Percentiles rank a stretch among this genome's conserved stretches.
These are phyloP conservation scores for Pigoraptor vietnamica DNA, from an alignment of 78 protist species.

Conservation along the genomic window DNA sequence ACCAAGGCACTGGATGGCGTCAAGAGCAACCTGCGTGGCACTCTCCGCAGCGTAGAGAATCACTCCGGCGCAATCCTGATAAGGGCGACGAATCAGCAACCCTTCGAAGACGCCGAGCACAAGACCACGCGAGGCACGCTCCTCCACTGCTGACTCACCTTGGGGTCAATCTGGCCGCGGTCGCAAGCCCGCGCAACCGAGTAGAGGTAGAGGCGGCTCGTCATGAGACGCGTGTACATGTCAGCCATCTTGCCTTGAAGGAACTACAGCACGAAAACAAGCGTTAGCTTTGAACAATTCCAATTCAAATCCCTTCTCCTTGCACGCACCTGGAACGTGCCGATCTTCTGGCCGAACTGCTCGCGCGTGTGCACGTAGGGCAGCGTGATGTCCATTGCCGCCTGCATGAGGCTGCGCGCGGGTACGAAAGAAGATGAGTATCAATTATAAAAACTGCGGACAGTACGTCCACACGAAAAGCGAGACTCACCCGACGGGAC, in stretches of 20 bases:
- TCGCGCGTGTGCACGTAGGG: conserved; percentile 78
- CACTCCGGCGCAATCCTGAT: conserved; percentile 59
- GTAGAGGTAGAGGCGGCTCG: conserved; percentile 73
- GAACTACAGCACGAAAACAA: conserved; percentile 32
- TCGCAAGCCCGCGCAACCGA: conserved; percentile 59
- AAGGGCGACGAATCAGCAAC: neutral
- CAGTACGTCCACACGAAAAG: too few species aligned
- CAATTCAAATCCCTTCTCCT: too few species aligned
- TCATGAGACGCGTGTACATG: conserved; percentile 70
- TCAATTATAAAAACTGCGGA: too few species aligned
- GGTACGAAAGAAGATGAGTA: neutral
- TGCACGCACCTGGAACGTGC: conserved; percentile 20
- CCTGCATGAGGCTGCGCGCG: conserved; percentile 53
- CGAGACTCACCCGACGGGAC: conserved; percentile 65
- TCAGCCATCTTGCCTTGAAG: conserved; percentile 91
- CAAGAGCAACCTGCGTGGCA: conserved; percentile 74
- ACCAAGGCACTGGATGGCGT: conserved; percentile 82
- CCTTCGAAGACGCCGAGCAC: too few species aligned
- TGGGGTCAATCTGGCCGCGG: conserved; percentile 45
- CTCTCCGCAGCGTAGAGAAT: conserved; percentile 79
- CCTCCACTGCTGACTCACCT: neutral
- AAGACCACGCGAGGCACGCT: too few species aligned
- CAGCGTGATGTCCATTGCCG: conserved; percentile 71
- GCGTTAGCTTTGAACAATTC: too few species aligned
- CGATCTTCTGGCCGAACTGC: conserved; percentile 80